Evolutionary conservation across 2,329 filamentous ascomycete species (phyloP).

Genomic region (Penicillium sp.): DNA sequence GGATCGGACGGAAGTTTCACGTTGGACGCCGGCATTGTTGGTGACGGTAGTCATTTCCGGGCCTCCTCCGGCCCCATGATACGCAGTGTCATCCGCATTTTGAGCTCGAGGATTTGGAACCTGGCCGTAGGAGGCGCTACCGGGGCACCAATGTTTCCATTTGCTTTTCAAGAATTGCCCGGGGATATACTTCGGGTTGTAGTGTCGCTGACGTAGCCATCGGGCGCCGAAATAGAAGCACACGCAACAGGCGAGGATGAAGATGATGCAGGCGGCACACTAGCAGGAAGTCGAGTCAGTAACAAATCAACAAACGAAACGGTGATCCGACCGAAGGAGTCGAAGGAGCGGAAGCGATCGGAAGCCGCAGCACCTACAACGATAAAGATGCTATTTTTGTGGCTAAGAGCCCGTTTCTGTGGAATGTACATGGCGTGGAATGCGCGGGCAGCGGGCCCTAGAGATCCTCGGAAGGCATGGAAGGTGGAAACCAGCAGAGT

Average conservation of each 20-base stretch:
- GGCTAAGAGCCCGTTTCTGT: conserved; percentile 17
- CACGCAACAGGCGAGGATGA: conserved; percentile 30
- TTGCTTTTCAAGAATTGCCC: conserved; percentile 50
- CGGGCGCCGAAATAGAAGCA: conserved; percentile 40
- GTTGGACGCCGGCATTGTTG: conserved; percentile 57
- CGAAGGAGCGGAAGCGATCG: conserved; percentile 1
- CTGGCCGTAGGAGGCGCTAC: conserved; percentile 43
- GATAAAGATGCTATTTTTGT: conserved; percentile 29
- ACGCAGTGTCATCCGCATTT: conserved; percentile 23
- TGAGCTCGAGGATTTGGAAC: conserved; percentile 28
- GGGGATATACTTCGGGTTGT: conserved; percentile 52
- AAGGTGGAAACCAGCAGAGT: conserved; percentile 8
- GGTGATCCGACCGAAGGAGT: not conserved
- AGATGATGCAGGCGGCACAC: conserved; percentile 32
- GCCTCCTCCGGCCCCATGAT: conserved; percentile 26
- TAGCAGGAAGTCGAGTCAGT: conserved; percentile 14
- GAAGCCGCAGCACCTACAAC: conserved; percentile 26
- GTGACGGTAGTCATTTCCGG: conserved; percentile 29
- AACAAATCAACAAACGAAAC: not conserved
- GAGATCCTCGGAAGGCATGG: conserved; percentile 19
- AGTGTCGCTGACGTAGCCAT: conserved; percentile 44
- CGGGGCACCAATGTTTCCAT: conserved; percentile 52
- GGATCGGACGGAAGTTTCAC: conserved; percentile 84
- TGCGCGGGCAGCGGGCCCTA: conserved; percentile 16
- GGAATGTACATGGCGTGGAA: conserved; percentile 23